Base-by-base conservation (phyloP, 2,329 filamentous ascomycete genomes). In the Dactylonectria estremocensis region DNA sequence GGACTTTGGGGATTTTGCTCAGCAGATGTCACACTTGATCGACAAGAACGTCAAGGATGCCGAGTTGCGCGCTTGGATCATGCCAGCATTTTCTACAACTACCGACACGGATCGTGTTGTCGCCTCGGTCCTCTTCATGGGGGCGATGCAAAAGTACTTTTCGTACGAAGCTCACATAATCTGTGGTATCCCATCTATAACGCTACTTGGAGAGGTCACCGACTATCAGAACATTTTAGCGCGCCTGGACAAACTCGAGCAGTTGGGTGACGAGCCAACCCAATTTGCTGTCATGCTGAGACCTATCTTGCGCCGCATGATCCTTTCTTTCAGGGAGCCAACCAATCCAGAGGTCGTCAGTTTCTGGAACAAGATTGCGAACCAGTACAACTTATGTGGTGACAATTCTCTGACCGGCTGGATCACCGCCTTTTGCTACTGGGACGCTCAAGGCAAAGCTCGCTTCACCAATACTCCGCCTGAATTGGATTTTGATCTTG, bases 171-270 rank as follows among this genome's bases (percentile, higher is more conserved):
- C 59, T 16, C 1, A 0, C 1, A 3, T 69, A 1, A 85, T 82
- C 68, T 89, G 86, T 68, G 87, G 87, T 0, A 78, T 89, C 2
- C 88, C 87, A 0, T 83, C 81, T 0, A 85, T 89, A 0, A 89
- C 86, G 0, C 75, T 89, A 2, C 79, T 85, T 0, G 87, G 87
- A 2, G 80, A 84, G 45, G 72, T 78, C 13, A 63, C 66, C 1
- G 87, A 90, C 74, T 89, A 85, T 81, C 71, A 77, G 22, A 33
- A 69, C 2, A 75, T 82, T 1, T 65, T 78, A 4, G 7, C 18
- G 0, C 77, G 79, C 3, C 43, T 86, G 5, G 78, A 84, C 10
- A 80, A 80, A 59, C 69, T 87, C 0, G 49, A 69, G 0, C 62
- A 77, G 1, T 78, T 82, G 14, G 85, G 83, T 0, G 61, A 76